Percentiles rank a stretch among this genome's conserved stretches.
These are phyloP conservation scores for Picochlorum sp. DNA, from an alignment of 139 green algal genomes.

Conservation along the genomic window DNA sequence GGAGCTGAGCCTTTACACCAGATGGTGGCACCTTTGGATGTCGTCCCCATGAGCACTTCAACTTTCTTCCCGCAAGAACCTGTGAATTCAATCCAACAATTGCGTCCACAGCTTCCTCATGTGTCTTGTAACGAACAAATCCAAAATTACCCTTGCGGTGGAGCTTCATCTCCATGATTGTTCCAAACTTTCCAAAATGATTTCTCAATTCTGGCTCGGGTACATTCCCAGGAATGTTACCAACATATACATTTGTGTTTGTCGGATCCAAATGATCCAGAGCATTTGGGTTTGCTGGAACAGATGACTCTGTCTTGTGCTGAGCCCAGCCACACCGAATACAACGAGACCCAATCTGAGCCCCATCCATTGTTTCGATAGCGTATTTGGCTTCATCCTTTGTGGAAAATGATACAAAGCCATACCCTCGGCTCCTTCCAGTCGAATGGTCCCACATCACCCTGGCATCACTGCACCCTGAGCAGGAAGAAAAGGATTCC, in stretches of 20 bases:
- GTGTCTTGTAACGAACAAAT: conserved; percentile 51
- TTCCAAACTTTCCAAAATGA: conserved; percentile 37
- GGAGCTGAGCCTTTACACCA: conserved; percentile 75
- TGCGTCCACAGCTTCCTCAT: conserved; percentile 48
- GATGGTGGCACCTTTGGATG: conserved; percentile 43
- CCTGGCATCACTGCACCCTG: conserved; percentile 49
- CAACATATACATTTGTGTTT: conserved; percentile 71
- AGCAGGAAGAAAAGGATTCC: conserved; percentile 23
- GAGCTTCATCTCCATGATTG: conserved; percentile 54
- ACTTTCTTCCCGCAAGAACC: conserved; percentile 28
- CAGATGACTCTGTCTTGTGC: conserved; percentile 45
- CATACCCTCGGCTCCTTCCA: conserved; percentile 56
- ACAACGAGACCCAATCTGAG: conserved; percentile 39
- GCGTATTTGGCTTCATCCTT: conserved; percentile 46
- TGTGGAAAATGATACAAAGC: conserved; percentile 67
- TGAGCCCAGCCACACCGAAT: conserved; percentile 66
- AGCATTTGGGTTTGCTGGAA: neutral
- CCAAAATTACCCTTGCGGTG: conserved; percentile 60
- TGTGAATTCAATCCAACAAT: conserved; percentile 49
- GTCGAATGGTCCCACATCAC: conserved; percentile 73
- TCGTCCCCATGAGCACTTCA: conserved; percentile 50
- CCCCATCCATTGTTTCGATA: conserved; percentile 52
- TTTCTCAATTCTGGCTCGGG: conserved; percentile 41
- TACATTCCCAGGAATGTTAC: conserved; percentile 46
- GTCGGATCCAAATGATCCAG: conserved; percentile 37